Base-by-base conservation (phyloP, 441 rosid species). In the Rhodomyrtus psidioides region DNA sequence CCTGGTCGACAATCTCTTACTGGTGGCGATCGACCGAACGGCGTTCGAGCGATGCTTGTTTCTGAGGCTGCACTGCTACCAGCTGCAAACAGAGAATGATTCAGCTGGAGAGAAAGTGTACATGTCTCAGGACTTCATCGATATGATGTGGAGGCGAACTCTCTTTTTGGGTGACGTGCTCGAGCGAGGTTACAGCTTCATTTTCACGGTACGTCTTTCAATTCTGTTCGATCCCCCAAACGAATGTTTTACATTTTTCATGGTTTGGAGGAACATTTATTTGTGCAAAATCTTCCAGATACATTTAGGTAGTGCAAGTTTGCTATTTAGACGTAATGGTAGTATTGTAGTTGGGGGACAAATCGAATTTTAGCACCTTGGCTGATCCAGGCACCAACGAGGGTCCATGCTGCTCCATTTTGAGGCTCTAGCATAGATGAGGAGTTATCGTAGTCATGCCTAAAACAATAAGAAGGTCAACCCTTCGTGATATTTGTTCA, bases 101-200 rank as follows among this genome's bases (percentile, higher is more conserved):
- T 88, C 85, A 17, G 89, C 84, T 5, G 81, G 89, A 6, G 94
- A 93, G 86, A 74, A 89, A 28, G 24, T 92, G 19, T 93, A 88
- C 83, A 93, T 91, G 94, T 89, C 95, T 0, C 53, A 83, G 28
- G 94, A 86, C 23, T 93, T 92, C 83, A 83, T 92, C 58, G 88
- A 87, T 81, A 92, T 93, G 95, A 93, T 89, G 92, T 92, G 95
- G 94, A 88, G 90, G 28, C 88, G 95, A 82, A 92, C 94, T 26
- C 83, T 54, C 13, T 88, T 93, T 39, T 92, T 92, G 34, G 85
- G 87, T 9, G 89, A 92, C 5, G 92, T 93, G 21, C 93, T 93
- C 44, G 88, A 75, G 55, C 88, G 89, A 51, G 93, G 94, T 30
- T 92, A 90, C 55, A 89, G 55, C 87, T 91, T 93, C 86, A 88